Base-by-base conservation (phyloP, 331 rosid genomes). In the Rosa hybrid region DNA sequence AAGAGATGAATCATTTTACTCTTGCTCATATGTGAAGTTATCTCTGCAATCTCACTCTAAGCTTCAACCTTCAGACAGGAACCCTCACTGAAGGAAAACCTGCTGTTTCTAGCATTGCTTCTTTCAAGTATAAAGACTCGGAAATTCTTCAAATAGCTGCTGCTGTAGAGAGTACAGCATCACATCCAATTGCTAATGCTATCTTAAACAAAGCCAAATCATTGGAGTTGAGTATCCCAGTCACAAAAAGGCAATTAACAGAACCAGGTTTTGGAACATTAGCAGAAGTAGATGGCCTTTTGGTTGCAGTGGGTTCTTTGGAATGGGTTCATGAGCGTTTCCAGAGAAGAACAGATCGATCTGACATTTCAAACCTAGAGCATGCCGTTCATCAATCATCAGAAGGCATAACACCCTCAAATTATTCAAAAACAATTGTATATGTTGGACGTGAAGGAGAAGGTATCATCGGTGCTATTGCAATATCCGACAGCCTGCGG, bases 81-180 rank as follows among this genome's bases (percentile, higher is more conserved):
- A 96, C 99, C 75, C 94, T 96, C 81, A 93, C 99, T 67, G 90
- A 89, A 87, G 98, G 99, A 88, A 96, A 93, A 81, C 99, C 99
- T 56, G 83, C 90, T 79, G 94, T 96, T 71, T 90, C 94, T 74
- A 85, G 88, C 59, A 83, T 88, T 74, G 81, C 90, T 69, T 92
- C 99, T 87, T 85, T 78, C 73, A 60, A 68, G 63, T 87, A 93
- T 81, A 90, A 82, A 71, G 97, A 92, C 74, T 81, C 81, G 4
- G 97, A 96, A 81, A 86, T 96, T 85, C 94, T 96, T 87, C 97
- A 51, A 83, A 72, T 93, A 68, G 93, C 99, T 63, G 99, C 99
- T 41, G 99, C 99, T 17, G 97, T 93, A 74, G 99, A 96, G 94
- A 90, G 89, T 87, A 91, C 98, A 77, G 99, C 99, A 80, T 90